Conservation (phyloP, 208 protist species). For the Tritrichomonas foetus region DNA sequence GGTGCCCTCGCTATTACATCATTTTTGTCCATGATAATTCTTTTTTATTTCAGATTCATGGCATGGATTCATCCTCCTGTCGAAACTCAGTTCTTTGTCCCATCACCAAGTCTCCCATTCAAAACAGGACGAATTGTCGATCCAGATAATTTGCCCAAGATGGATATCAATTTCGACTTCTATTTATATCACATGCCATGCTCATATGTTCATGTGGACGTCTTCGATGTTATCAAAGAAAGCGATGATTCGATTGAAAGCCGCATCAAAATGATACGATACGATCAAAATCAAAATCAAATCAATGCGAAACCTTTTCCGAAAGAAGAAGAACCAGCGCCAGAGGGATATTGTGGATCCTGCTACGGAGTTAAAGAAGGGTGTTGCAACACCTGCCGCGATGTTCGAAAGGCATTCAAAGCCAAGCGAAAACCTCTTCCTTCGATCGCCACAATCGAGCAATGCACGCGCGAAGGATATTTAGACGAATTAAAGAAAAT, state of each 20-base stretch:
- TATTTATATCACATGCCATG: neutral
- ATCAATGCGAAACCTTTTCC: neutral
- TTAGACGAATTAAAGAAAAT: neutral
- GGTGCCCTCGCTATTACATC: neutral
- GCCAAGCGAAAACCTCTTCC: neutral
- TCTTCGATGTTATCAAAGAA: neutral
- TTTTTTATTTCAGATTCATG: neutral
- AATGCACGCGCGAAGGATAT: neutral
- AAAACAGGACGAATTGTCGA: neutral
- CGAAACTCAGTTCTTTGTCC: neutral
- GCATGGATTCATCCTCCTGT: neutral
- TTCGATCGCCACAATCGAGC: neutral
- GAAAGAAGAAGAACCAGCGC: too few species aligned
- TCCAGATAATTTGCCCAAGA: neutral
- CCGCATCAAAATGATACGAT: neutral
- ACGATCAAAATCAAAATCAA: neutral
- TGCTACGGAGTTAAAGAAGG: neutral
- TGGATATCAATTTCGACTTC: constrained; percentile 16
- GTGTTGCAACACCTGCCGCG: constrained; percentile 1
- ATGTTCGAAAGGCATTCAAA: constrained; percentile 27
- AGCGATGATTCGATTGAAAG: neutral
- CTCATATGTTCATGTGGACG: neutral
- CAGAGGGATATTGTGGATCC: neutral
- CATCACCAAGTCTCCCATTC: neutral
- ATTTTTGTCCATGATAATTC: neutral